Conservation (phyloP, 305 asterid species). For the Coffea humblotiana region DNA sequence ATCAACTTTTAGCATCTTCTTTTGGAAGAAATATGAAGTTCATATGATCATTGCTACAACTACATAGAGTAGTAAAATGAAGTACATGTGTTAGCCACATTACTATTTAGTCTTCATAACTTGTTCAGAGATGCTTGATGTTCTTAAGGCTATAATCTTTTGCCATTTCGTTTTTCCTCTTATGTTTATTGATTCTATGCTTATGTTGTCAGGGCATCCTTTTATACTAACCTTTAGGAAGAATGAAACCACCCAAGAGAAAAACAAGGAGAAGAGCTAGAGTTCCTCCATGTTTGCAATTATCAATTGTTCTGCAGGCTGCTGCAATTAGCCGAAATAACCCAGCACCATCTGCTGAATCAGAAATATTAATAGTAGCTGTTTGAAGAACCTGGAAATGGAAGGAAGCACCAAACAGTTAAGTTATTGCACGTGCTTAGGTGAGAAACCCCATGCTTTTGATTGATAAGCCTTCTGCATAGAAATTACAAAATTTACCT, state of each 20-base stretch:
- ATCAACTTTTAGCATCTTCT: not conserved
- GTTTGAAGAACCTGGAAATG: slow-evolving; percentile 82
- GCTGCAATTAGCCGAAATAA: slow-evolving; percentile 77
- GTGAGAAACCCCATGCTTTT: not conserved
- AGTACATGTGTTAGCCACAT: no score
- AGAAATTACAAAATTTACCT: slow-evolving; percentile 34
- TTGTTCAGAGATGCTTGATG: not conserved
- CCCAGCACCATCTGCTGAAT: slow-evolving; percentile 94
- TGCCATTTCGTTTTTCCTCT: not conserved
- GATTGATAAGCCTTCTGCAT: not conserved
- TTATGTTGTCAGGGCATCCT: not conserved
- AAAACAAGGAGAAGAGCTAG: slow-evolving; percentile 63
- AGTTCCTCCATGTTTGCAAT: slow-evolving; percentile 87
- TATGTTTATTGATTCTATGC: not conserved
- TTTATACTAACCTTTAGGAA: slow-evolving; percentile 62
- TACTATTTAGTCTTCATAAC: not conserved
- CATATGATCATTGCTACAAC: not conserved
- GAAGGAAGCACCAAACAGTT: slow-evolving; percentile 2
- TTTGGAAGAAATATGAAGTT: not conserved
- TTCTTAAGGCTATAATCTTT: not conserved
- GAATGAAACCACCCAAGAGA: slow-evolving; percentile 87
- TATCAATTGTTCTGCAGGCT: slow-evolving; percentile 82
- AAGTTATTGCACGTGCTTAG: not conserved
- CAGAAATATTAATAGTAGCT: slow-evolving; percentile 53
- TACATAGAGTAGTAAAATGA: not conserved